Percentiles rank a stretch among this genome's conserved stretches.
Conservation (phyloP, 495 filamentous ascomycete genomes). For the Aspergillus conjunctus region DNA sequence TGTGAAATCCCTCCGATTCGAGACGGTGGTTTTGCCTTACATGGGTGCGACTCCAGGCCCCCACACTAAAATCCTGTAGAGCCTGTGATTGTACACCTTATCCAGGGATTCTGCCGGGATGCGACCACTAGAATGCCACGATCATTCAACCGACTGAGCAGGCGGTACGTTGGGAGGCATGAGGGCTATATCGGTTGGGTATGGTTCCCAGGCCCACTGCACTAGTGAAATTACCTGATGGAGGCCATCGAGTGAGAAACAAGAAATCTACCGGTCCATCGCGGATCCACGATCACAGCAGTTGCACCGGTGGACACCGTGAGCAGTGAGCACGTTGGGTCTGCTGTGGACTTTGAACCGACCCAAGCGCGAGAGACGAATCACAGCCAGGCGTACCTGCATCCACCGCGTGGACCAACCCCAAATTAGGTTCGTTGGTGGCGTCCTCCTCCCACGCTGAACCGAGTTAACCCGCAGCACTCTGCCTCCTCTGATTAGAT, state of each 20-base stretch:
- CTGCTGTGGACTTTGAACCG: neutral
- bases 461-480: neutral
- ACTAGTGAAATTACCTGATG: neutral
- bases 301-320: neutral
- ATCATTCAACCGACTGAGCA: neutral
- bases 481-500: neutral
- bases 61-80: neutral
- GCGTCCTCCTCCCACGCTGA: neutral
- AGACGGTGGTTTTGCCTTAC: neutral
- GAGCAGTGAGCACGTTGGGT: neutral
- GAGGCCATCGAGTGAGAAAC: neutral
- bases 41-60: neutral
- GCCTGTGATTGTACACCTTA: neutral
- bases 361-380: neutral
- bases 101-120: neutral
- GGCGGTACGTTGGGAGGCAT: neutral
- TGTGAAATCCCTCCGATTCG: neutral
- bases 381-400: neutral
- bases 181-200: neutral
- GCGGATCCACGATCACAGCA: neutral
- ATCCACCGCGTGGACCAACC: neutral
- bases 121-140: neutral
- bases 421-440: neutral
- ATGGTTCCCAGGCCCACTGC: neutral
- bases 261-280: neutral